These are phyloP conservation scores for Sclerotinia trifoliorum DNA, from an alignment of 2,329 filamentous ascomycete species.

Conservation along the genomic window DNA sequence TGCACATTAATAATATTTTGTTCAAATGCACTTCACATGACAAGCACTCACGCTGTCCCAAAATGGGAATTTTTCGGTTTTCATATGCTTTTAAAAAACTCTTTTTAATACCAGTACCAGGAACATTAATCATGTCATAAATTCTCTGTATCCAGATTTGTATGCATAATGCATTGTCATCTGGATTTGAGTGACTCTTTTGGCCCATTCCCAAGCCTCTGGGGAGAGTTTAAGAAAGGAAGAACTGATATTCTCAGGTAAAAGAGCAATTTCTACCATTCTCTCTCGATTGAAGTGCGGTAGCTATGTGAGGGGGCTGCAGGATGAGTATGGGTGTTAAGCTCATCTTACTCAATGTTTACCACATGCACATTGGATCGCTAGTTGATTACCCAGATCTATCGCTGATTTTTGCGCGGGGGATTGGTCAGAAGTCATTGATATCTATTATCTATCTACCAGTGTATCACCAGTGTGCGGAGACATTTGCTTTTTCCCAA, in stretches of 20 bases:
- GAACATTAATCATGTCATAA: too few species aligned
- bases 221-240: not conserved
- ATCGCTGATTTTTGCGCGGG: not conserved
- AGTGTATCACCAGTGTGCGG: not conserved
- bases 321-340: not conserved
- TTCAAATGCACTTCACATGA: not conserved
- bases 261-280: not conserved
- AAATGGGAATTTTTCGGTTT: not conserved
- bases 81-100: not conserved
- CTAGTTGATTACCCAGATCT: too few species aligned
- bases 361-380: not conserved
- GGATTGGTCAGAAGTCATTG: not conserved
- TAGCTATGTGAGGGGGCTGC: not conserved
- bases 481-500: not conserved
- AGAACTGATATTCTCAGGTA: not conserved
- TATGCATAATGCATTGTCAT: not conserved
- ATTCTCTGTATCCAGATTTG: too few species aligned
- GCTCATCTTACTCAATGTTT: not conserved
- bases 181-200: not conserved
- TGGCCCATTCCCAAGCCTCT: not conserved
- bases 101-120: too few species aligned
- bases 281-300: not conserved
- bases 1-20: not conserved
- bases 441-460: too few species aligned
- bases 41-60: not conserved